These are phyloP conservation scores for Amborella trichopoda DNA, from an alignment of 164 flowering plant species.

Conservation along the genomic window DNA sequence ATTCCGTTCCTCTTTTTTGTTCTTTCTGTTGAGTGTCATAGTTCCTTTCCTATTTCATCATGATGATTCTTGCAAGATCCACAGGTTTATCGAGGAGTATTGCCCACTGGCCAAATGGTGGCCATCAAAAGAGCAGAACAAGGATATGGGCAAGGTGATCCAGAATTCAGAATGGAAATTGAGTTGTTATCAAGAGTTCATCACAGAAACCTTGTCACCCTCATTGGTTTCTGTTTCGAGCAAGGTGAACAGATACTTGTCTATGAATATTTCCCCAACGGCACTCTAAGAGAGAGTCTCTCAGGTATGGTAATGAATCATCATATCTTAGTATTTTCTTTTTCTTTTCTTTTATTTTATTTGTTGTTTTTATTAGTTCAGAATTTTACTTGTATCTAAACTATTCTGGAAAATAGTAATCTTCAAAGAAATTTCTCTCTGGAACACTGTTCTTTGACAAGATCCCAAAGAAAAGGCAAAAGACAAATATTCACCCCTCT, in stretches of 20 bases:
- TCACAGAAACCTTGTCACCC: constrained; percentile 64
- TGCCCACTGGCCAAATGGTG: constrained; percentile 35
- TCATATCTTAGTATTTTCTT: neutral
- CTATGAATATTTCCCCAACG: constrained; percentile 55
- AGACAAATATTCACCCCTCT: too few relatives aligned
- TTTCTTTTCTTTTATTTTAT: neutral
- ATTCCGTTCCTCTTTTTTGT: neutral
- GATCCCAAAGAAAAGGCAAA: too few relatives aligned
- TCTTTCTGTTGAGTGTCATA: neutral
- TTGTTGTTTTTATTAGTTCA: neutral
- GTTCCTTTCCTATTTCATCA: neutral
- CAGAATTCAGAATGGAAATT: constrained; percentile 63
- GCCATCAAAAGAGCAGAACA: constrained; percentile 71
- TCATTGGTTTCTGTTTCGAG: constrained; percentile 61
- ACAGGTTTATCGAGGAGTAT: constrained; percentile 52
- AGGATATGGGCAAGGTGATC: constrained; percentile 63
- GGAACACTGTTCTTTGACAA: too few relatives aligned
- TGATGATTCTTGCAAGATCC: neutral
- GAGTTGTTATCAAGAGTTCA: constrained; percentile 69
- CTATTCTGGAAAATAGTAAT: too few relatives aligned
- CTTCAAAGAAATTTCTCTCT: too few relatives aligned
- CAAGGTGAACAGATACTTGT: constrained; percentile 72
- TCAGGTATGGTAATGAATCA: constrained; percentile 25
- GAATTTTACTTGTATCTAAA: too few relatives aligned
- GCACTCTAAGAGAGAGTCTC: constrained; percentile 45